phyloP scores from a whole-genome alignment of 106 monocot genomes.

The Phalaenopsis aphrodite region DNA sequence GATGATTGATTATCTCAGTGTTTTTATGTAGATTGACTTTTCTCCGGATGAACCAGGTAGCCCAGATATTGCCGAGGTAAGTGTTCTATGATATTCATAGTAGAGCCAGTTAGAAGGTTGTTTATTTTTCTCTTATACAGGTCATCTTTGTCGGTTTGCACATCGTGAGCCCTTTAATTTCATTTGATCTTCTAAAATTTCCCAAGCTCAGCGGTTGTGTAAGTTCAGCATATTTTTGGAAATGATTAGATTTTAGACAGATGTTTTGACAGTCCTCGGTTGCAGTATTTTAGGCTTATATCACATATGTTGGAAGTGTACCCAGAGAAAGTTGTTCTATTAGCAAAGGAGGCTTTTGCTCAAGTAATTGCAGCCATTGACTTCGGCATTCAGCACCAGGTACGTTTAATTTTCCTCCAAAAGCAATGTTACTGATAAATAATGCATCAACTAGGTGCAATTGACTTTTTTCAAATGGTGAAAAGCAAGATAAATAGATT shows the following conservation, averaged over 20 bases:
- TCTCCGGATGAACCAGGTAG: constrained; percentile 47
- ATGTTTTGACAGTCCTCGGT: constrained; percentile 1
- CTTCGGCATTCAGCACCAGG: constrained; percentile 79
- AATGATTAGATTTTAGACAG: neutral
- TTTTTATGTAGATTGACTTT: constrained; percentile 74
- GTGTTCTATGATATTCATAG: neutral
- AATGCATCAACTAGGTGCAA: neutral
- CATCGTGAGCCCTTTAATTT: constrained; percentile 78
- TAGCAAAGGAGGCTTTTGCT: constrained; percentile 61
- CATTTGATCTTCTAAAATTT: constrained; percentile 85
- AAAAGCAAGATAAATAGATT: neutral
- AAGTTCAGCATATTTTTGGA: constrained; percentile 17
- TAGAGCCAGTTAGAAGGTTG: neutral
- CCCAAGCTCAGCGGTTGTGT: constrained; percentile 84
- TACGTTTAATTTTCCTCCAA: constrained; percentile 15
- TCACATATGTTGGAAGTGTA: constrained; percentile 95
- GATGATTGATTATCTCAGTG: constrained; percentile 3
- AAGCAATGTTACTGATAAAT: neutral
- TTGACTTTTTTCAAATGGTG: neutral
- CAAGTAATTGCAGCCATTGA: constrained; percentile 65
- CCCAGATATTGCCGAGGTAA: constrained; percentile 75
- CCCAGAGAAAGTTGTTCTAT: constrained; percentile 84
- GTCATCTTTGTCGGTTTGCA: constrained; percentile 87
- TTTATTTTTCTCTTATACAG: constrained; percentile 32
- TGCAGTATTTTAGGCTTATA: constrained; percentile 85